These are phyloP conservation scores for Suhomyces pyralidae DNA, from an alignment of 805 yeast species.

Conservation along the genomic window DNA sequence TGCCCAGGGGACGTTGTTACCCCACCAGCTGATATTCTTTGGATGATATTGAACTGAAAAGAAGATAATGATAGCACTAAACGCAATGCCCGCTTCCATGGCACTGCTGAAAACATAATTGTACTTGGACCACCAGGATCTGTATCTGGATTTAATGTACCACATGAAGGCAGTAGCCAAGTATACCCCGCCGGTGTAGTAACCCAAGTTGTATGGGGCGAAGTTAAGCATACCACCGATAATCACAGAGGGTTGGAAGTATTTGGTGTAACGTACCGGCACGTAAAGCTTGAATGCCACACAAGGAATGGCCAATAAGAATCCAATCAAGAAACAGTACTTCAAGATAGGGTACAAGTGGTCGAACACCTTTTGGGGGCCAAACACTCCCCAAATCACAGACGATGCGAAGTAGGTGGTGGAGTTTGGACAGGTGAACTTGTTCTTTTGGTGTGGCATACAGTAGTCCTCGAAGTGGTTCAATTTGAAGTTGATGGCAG, in stretches of 20 bases:
- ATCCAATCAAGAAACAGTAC: constrained; percentile 32
- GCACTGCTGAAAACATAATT: constrained; percentile 28
- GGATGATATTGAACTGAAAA: constrained; percentile 33
- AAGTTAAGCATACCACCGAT: constrained; percentile 27
- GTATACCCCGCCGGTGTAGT: constrained; percentile 25
- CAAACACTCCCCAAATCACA: constrained; percentile 63
- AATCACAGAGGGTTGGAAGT: constrained; percentile 30
- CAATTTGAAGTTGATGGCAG: constrained; percentile 27
- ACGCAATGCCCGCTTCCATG: constrained; percentile 29
- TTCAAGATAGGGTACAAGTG: constrained; percentile 30
- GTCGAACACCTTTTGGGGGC: constrained; percentile 34
- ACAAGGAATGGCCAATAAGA: constrained; percentile 21
- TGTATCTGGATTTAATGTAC: constrained; percentile 21
- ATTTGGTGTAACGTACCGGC: constrained; percentile 16
- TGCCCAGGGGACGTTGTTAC: constrained; percentile 2
- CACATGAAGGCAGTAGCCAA: constrained; percentile 23
- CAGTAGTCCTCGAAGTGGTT: constrained; percentile 39
- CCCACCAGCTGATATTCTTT: constrained; percentile 9
- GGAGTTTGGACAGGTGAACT: constrained; percentile 38
- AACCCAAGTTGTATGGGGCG: constrained; percentile 30
- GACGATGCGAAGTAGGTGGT: constrained; percentile 49
- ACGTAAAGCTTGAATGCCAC: constrained; percentile 11
- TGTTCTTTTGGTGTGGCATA: constrained; percentile 35
- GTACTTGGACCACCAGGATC: constrained; percentile 33
- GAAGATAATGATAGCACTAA: constrained; percentile 29